A percentile compares a stretch with the other conserved stretches of the same genome.
Conservation (phyloP, 2,329 filamentous ascomycete genomes). For the Cladosporium sp. region DNA sequence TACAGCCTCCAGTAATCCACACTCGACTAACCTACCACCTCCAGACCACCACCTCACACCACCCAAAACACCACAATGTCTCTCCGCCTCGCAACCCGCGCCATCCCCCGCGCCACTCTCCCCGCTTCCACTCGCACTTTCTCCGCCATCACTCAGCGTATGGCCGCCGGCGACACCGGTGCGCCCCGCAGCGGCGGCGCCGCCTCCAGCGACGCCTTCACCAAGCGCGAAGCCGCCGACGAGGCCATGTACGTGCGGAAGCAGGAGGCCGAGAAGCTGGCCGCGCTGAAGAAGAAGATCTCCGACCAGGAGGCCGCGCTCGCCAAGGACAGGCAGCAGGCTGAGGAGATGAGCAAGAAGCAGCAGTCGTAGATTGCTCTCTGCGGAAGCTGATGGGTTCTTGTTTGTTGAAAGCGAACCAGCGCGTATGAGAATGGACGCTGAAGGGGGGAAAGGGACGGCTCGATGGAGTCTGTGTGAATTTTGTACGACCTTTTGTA, state of each 20-base stretch:
- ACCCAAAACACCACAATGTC: constrained; percentile 22
- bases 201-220: constrained; percentile 73
- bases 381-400: no score
- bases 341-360: constrained; percentile 18
- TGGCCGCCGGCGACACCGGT: constrained; percentile 41
- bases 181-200: constrained; percentile 35
- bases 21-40: constrained; percentile 8
- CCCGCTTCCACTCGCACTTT: constrained; percentile 33
- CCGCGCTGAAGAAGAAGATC: constrained; percentile 32
- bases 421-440: neutral
- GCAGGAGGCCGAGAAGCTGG: constrained; percentile 79
- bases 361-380: constrained; percentile 4
- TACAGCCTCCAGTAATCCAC: neutral
- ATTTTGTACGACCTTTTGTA: neutral
- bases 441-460: neutral
- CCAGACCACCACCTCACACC: neutral
- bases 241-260: constrained; percentile 80
- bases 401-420: neutral
- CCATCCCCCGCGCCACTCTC: constrained; percentile 29
- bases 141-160: constrained; percentile 36
- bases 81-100: constrained; percentile 10
- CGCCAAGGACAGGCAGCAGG: constrained; percentile 27
- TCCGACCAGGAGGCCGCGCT: constrained; percentile 23
- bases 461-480: neutral
- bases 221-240: constrained; percentile 78